Percentiles rank a stretch among this genome's conserved stretches.
Conservation (phyloP, 306 rosid species). For the Senna siamea region DNA sequence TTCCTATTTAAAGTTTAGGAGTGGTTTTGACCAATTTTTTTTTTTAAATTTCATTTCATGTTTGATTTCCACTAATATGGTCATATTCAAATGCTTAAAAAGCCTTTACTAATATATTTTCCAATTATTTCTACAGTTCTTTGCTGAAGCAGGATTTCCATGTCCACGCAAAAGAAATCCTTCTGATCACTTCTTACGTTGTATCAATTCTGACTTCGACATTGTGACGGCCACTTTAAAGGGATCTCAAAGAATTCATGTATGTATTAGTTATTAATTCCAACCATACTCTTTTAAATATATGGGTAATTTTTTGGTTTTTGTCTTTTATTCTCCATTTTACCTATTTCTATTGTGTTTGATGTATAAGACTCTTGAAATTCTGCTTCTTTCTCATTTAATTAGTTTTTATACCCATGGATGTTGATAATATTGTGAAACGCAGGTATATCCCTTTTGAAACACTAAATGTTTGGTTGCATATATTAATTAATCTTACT, state of each 20-base stretch:
- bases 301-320: not conserved
- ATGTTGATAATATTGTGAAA: not conserved
- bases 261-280: slow-evolving; percentile 41
- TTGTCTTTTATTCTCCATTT: not conserved
- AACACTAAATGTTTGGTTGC: not conserved
- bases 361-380: not conserved
- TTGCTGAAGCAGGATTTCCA: slow-evolving; percentile 85
- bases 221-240: slow-evolving; percentile 75
- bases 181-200: slow-evolving; percentile 85
- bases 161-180: slow-evolving; percentile 85
- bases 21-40: not conserved
- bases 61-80: not conserved
- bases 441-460: not conserved
- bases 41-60: not conserved
- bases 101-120: not conserved
- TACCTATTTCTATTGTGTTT: not conserved
- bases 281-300: not conserved
- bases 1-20: not conserved
- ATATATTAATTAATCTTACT: no score
- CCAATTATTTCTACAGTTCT: slow-evolving; percentile 54
- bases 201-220: slow-evolving; percentile 84
- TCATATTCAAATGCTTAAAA: not conserved
- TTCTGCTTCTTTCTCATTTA: not conserved
- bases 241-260: slow-evolving; percentile 79
- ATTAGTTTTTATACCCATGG: not conserved